A percentile compares a stretch with the other conserved stretches of the same genome.
phyloP scores from a whole-genome alignment of 2,329 filamentous ascomycete species.

The Ceratocystis smalleyi region DNA sequence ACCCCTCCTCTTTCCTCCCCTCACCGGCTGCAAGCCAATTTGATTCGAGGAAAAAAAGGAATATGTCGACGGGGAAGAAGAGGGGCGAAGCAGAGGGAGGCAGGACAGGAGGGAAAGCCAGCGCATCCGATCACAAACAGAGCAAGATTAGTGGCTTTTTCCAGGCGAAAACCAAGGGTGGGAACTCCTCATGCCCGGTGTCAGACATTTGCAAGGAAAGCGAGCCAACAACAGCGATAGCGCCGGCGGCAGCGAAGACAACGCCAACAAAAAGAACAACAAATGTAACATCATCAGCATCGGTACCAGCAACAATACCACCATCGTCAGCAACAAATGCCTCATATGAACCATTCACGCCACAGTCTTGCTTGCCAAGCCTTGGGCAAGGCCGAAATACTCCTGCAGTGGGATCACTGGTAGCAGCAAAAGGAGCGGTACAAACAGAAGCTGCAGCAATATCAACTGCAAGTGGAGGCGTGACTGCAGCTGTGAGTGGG shows the following conservation, averaged over 20 bases:
- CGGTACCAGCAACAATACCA: too few relatives aligned
- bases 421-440: not conserved
- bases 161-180: constrained; percentile 35
- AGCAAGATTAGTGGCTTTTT: constrained; percentile 66
- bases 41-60: constrained; percentile 13
- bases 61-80: constrained; percentile 20
- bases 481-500: not conserved
- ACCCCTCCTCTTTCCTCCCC: too few relatives aligned
- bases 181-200: not conserved
- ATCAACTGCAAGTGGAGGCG: not conserved
- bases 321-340: too few relatives aligned
- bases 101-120: not conserved
- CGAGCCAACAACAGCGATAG: not conserved
- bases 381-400: too few relatives aligned
- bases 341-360: too few relatives aligned
- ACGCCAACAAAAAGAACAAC: too few relatives aligned
- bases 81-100: constrained; percentile 15
- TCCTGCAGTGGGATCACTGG: not conserved
- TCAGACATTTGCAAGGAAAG: too few relatives aligned
- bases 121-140: constrained; percentile 24
- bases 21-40: constrained; percentile 24
- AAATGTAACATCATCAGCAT: too few relatives aligned
- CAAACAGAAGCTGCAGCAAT: not conserved
- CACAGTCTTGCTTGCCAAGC: too few relatives aligned
- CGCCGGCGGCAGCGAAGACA: too few relatives aligned